A percentile compares a stretch with the other conserved stretches of the same genome.
phyloP scores from a whole-genome alignment of 352 stramenopile species.

The Globisporangium irregulare region DNA sequence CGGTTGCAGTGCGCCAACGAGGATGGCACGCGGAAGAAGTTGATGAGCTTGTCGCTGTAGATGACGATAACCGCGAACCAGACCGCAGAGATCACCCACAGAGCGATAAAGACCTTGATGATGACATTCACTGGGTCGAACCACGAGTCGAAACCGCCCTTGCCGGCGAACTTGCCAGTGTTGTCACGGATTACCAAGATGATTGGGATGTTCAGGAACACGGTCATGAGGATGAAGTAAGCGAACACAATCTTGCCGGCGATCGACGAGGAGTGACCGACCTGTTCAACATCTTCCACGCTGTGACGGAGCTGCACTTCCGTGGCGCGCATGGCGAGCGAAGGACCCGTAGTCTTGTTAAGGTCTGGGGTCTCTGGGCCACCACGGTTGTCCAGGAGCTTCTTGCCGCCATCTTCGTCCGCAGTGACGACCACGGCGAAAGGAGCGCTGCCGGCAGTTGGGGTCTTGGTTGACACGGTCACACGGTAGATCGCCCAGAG shows the following conservation, averaged over 20 bases:
- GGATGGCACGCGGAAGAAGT: slow-evolving; percentile 58
- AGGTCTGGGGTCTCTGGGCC: slow-evolving; percentile 43
- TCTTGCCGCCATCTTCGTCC: slow-evolving; percentile 41
- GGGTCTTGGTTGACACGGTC: slow-evolving; percentile 19
- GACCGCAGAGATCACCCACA: slow-evolving; percentile 50
- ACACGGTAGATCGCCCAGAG: slow-evolving; percentile 29
- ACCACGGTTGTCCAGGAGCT: slow-evolving; percentile 52
- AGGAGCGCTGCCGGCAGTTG: slow-evolving; percentile 9
- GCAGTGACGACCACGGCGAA: slow-evolving; percentile 16
- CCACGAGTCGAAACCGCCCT: slow-evolving; percentile 35
- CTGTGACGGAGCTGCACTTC: slow-evolving; percentile 44
- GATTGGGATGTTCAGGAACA: slow-evolving; percentile 53
- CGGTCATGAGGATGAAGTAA: slow-evolving; percentile 59
- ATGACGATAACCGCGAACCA: slow-evolving; percentile 52
- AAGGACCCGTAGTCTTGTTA: slow-evolving; percentile 30
- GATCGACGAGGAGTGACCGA: slow-evolving; percentile 40
- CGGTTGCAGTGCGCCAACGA: slow-evolving; percentile 40
- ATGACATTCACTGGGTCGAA: slow-evolving; percentile 50
- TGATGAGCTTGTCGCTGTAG: slow-evolving; percentile 39
- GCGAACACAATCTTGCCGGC: slow-evolving; percentile 43
- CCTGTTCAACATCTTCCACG: slow-evolving; percentile 51
- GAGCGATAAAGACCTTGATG: slow-evolving; percentile 60
- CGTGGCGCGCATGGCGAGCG: slow-evolving; percentile 37
- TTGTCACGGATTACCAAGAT: slow-evolving; percentile 57
- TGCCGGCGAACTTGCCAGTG: slow-evolving; percentile 43